phyloP scores from a whole-genome alignment of 1,284 basidiomycete genomes.

The Rugosomyces carneus region DNA sequence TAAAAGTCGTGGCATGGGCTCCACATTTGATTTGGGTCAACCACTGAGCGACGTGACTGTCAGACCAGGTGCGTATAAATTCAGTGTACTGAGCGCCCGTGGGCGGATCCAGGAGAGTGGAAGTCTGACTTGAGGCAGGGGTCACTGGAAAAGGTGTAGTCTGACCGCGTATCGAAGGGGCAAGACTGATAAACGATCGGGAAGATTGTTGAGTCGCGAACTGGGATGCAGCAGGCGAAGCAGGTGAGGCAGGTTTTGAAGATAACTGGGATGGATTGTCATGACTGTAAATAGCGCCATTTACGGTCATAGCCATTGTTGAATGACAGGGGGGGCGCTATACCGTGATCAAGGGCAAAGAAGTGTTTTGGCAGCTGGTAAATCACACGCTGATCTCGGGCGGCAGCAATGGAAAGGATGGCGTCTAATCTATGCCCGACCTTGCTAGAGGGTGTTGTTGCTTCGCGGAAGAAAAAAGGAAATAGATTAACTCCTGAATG shows the following conservation, averaged over 20 bases:
- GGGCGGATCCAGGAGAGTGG: conserved; percentile 48
- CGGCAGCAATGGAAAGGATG: neutral
- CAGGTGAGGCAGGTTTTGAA: conserved; percentile 46
- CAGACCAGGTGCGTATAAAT: conserved; percentile 64
- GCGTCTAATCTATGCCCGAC: neutral
- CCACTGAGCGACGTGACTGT: conserved; percentile 67
- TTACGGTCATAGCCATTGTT: conserved; percentile 31
- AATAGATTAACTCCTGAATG: too few species aligned
- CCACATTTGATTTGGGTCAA: conserved; percentile 68
- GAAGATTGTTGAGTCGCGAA: conserved; percentile 32
- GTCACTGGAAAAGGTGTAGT: conserved; percentile 35
- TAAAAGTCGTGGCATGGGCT: conserved; percentile 66
- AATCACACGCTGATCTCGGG: conserved; percentile 1
- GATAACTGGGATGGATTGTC: conserved; percentile 32
- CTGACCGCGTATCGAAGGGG: conserved; percentile 31
- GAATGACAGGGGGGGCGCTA: conserved; percentile 3
- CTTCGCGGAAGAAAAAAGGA: neutral
- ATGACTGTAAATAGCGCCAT: conserved; percentile 29
- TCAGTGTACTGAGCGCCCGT: conserved; percentile 51
- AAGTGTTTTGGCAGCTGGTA: conserved; percentile 7
- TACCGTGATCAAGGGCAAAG: neutral
- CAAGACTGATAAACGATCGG: conserved; percentile 32
- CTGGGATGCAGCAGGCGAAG: conserved; percentile 38
- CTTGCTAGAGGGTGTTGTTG: neutral
- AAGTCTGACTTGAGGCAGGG: conserved; percentile 27